Percentiles rank a stretch among this genome's conserved stretches.
phyloP scores from a whole-genome alignment of 768 basidiomycete species.

The Leccinum olivaceopallidum region DNA sequence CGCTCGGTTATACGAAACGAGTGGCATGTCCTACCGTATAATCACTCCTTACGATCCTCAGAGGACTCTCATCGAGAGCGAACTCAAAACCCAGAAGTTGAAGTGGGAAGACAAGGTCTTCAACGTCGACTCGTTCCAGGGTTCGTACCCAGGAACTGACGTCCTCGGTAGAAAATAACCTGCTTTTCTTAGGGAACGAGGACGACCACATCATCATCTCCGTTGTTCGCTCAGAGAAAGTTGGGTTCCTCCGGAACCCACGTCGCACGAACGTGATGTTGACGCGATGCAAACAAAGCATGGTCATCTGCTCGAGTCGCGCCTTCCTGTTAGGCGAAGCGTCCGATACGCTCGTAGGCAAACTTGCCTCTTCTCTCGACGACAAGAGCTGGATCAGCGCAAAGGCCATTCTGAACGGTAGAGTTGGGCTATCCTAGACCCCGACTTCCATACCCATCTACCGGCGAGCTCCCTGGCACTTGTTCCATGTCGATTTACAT shows the following conservation, averaged over 20 bases:
- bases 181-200: constrained; percentile 63
- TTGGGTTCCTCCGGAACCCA: constrained; percentile 65
- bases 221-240: constrained; percentile 55
- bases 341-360: constrained; percentile 26
- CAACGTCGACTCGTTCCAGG: constrained; percentile 83
- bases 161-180: constrained; percentile 14
- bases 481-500: neutral
- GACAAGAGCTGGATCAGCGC: constrained; percentile 17
- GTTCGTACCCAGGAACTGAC: constrained; percentile 37
- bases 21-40: constrained; percentile 53
- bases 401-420: neutral
- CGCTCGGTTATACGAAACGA: constrained; percentile 49
- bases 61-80: constrained; percentile 53
- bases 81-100: constrained; percentile 49
- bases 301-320: constrained; percentile 67
- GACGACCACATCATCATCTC: constrained; percentile 75
- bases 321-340: constrained; percentile 23
- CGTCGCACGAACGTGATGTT: constrained; percentile 87
- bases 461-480: constrained; percentile 7
- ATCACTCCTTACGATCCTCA: constrained; percentile 84
- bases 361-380: constrained; percentile 19
- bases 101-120: constrained; percentile 67
- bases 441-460: neutral
- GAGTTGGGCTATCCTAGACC: neutral
- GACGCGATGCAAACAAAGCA: constrained; percentile 69